Percentiles rank a stretch among this genome's conserved stretches.
These are phyloP conservation scores for Phialemoniopsis sp. DNA, from an alignment of 2,329 filamentous ascomycete species.

Conservation along the genomic window DNA sequence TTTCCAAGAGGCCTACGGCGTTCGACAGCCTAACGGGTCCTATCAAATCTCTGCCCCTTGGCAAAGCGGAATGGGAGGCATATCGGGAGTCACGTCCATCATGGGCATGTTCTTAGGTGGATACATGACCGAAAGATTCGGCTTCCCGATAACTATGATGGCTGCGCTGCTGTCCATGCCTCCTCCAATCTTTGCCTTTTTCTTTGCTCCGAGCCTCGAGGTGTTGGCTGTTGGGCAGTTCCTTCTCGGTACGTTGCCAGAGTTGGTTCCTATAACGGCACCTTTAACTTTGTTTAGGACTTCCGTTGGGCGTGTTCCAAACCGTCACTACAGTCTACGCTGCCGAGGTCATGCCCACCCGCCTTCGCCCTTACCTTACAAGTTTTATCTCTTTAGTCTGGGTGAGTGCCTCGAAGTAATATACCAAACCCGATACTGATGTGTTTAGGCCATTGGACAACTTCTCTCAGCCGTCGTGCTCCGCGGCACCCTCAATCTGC, in stretches of 20 bases:
- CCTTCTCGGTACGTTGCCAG: too few relatives aligned
- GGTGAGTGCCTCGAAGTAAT: too few relatives aligned
- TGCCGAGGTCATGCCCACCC: conserved; percentile 25
- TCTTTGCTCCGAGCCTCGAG: conserved; percentile 34
- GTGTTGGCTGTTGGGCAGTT: conserved; percentile 37
- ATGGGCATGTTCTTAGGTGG: conserved; percentile 45
- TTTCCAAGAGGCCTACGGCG: conserved; percentile 20
- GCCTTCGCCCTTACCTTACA: conserved; percentile 30
- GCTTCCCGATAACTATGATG: conserved; percentile 38
- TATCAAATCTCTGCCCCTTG: conserved; percentile 41
- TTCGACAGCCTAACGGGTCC: conserved; percentile 15
- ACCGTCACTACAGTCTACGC: conserved; percentile 23
- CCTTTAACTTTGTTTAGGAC: too few relatives aligned
- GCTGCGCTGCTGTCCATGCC: conserved; percentile 30
- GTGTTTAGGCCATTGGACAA: too few relatives aligned
- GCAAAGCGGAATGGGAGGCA: conserved; percentile 39
- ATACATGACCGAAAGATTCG: conserved; percentile 36
- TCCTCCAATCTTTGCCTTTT: conserved; percentile 39
- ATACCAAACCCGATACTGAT: too few relatives aligned
- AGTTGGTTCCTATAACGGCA: too few relatives aligned
- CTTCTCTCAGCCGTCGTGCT: conserved; percentile 29
- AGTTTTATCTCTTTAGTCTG: conserved; percentile 43
- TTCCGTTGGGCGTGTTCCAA: conserved; percentile 19
- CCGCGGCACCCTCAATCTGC: conserved; percentile 25
- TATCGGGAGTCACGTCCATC: conserved; percentile 37